Conservation (phyloP, 2,329 filamentous ascomycete species). For the Alternaria burnsii region DNA sequence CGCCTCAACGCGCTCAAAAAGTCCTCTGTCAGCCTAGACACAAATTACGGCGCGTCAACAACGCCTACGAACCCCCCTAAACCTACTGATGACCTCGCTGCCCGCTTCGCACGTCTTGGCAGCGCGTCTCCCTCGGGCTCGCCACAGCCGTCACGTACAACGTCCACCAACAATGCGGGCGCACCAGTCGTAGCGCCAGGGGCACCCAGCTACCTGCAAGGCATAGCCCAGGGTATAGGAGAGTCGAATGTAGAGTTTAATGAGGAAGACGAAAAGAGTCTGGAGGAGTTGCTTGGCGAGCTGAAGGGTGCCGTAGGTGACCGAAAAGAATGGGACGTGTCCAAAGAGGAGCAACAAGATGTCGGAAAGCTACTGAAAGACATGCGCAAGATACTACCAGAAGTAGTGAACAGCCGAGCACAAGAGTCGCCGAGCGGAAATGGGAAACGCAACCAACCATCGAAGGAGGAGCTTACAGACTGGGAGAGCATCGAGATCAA, state of each 20-base stretch:
- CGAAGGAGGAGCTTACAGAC: constrained; percentile 34
- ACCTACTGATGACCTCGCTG: constrained; percentile 46
- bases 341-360: constrained; percentile 52
- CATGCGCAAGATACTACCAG: constrained; percentile 51
- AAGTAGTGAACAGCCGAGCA: constrained; percentile 31
- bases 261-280: constrained; percentile 54
- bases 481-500: constrained; percentile 47
- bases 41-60: constrained; percentile 30
- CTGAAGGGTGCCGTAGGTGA: constrained; percentile 41
- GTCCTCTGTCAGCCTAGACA: constrained; percentile 50
- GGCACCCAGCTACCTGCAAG: constrained; percentile 47
- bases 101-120: constrained; percentile 49
- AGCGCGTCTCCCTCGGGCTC: constrained; percentile 39
- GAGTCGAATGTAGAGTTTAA: constrained; percentile 39
- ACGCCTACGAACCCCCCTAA: constrained; percentile 17
- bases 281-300: constrained; percentile 59
- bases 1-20: constrained; percentile 60
- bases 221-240: constrained; percentile 41
- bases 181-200: constrained; percentile 41
- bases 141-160: constrained; percentile 35
- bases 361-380: constrained; percentile 54
- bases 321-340: constrained; percentile 53
- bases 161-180: constrained; percentile 24
- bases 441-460: constrained; percentile 6
- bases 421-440: constrained; percentile 8